Conservation (phyloP, 352 stramenopile species). For the Pythium biforme region DNA sequence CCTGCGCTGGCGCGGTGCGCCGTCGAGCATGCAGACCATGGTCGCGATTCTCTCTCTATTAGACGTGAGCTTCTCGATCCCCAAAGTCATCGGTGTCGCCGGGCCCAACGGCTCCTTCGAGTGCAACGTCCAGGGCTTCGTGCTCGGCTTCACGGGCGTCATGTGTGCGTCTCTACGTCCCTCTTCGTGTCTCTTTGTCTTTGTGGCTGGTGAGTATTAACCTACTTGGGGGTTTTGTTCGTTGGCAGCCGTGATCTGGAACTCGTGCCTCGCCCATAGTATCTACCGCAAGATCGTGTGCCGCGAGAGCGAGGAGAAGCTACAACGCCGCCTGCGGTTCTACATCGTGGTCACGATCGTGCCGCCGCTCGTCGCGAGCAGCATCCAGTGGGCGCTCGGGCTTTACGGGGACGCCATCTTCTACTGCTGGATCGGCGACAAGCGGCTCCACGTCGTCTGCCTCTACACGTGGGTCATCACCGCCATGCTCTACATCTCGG, state of each 20-base stretch:
- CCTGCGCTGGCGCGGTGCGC: slow-evolving; percentile 26
- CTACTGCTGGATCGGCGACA: slow-evolving; percentile 74
- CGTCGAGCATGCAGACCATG: slow-evolving; percentile 66
- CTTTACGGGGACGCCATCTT: slow-evolving; percentile 49
- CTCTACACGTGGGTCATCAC: slow-evolving; percentile 69
- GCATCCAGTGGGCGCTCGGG: slow-evolving; percentile 26
- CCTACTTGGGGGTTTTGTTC: background rate
- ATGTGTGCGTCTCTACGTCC: slow-evolving; percentile 36
- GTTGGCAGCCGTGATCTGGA: slow-evolving; percentile 55
- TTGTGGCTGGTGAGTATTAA: background rate
- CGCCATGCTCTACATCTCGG: slow-evolving; percentile 63
- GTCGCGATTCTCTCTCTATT: slow-evolving; percentile 65
- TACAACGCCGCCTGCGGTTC: slow-evolving; percentile 57
- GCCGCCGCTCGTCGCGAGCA: slow-evolving; percentile 38
- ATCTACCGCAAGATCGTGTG: slow-evolving; percentile 70
- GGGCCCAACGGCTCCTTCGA: slow-evolving; percentile 16
- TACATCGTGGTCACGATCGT: slow-evolving; percentile 54
- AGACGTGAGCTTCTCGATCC: slow-evolving; percentile 48
- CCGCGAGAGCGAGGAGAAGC: slow-evolving; percentile 58
- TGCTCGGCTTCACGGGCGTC: slow-evolving; percentile 48
- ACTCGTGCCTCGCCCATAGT: slow-evolving; percentile 66
- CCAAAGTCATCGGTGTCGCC: slow-evolving; percentile 51
- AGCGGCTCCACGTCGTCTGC: slow-evolving; percentile 44
- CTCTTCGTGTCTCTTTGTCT: background rate
- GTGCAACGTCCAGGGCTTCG: slow-evolving; percentile 59